Conservation (phyloP, 2,329 filamentous ascomycete genomes). For the Phialemonium atrogriseum region DNA sequence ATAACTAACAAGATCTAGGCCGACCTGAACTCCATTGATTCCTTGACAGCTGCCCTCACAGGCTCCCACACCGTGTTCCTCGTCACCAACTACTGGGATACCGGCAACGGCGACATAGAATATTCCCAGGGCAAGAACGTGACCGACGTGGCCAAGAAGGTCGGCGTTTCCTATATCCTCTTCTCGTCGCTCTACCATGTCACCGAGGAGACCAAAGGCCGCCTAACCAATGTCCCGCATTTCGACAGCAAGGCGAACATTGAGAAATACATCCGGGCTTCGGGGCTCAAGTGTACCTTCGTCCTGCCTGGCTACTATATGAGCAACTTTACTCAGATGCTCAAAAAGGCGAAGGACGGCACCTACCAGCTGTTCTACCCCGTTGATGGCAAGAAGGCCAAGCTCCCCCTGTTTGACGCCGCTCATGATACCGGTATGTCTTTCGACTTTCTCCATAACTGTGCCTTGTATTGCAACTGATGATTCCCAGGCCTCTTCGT, state of each 20-base stretch:
- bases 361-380: slow-evolving; percentile 15
- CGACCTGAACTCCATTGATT: slow-evolving; percentile 28
- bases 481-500: slow-evolving; percentile 9
- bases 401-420: slow-evolving; percentile 23
- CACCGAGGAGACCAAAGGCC: slow-evolving; percentile 15
- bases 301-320: slow-evolving; percentile 42
- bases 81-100: slow-evolving; percentile 17
- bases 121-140: slow-evolving; percentile 37
- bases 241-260: slow-evolving; percentile 32
- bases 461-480: neutral
- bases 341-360: slow-evolving; percentile 18
- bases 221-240: slow-evolving; percentile 9
- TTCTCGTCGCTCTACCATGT: slow-evolving; percentile 23
- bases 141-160: slow-evolving; percentile 22
- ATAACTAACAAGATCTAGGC: slow-evolving; percentile 19
- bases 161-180: slow-evolving; percentile 22
- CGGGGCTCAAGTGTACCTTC: slow-evolving; percentile 37
- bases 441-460: neutral
- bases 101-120: slow-evolving; percentile 10
- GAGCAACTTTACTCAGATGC: slow-evolving; percentile 32
- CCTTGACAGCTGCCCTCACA: slow-evolving; percentile 27
- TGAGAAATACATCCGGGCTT: slow-evolving; percentile 34
- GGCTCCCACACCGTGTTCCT: slow-evolving; percentile 33
- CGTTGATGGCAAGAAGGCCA: slow-evolving; percentile 16
- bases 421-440: slow-evolving; percentile 21